These are phyloP conservation scores for Rhododendron mucronatum DNA, from an alignment of 148 eudicot genomes.

Conservation along the genomic window DNA sequence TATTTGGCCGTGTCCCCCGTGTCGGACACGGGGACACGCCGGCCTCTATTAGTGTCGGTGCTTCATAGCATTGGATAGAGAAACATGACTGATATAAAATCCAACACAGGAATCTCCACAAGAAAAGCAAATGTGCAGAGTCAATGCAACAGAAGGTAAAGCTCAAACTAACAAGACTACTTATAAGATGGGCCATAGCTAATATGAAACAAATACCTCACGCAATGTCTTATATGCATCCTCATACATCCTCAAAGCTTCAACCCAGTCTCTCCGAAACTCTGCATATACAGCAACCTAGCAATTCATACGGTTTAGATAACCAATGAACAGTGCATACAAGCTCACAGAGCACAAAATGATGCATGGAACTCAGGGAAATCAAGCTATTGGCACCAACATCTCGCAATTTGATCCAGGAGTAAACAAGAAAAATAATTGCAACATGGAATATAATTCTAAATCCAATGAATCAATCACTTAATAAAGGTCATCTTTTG, in stretches of 20 bases:
- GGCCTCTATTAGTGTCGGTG: too few species aligned
- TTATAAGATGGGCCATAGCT: background rate
- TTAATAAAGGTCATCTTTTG: background rate
- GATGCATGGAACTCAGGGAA: background rate
- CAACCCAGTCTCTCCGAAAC: constrained; percentile 95
- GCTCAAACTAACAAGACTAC: background rate
- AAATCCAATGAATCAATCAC: background rate
- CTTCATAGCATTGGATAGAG: background rate
- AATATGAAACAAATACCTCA: constrained; percentile 50
- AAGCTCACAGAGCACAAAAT: background rate
- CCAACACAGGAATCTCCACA: background rate
- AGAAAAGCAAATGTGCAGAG: background rate
- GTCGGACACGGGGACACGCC: too few species aligned
- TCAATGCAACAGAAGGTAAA: background rate
- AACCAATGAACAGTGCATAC: background rate
- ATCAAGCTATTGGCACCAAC: background rate
- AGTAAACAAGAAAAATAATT: background rate
- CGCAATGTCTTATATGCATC: constrained; percentile 84
- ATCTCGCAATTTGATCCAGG: background rate
- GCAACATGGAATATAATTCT: background rate
- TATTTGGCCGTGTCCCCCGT: too few species aligned
- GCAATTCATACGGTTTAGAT: constrained; percentile 35
- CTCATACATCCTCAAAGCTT: constrained; percentile 86
- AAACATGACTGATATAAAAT: background rate
- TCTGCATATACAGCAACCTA: constrained; percentile 99